Evolutionary conservation across 805 yeast species (phyloP).

Genomic region (Blastobotrys parvus): DNA sequence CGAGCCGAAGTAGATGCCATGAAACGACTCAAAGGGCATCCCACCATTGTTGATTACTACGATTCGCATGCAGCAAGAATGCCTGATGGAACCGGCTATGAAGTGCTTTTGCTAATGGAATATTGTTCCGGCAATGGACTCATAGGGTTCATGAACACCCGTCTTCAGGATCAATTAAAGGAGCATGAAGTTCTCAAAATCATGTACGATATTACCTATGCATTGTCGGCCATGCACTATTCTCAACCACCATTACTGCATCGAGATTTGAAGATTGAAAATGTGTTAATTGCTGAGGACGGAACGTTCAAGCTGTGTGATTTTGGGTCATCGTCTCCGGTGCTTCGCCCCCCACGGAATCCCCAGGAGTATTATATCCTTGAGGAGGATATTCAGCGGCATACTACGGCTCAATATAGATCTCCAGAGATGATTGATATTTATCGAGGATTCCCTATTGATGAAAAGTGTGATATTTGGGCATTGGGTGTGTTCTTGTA

Average conservation of each 20-base stretch:
- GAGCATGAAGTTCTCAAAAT: slow-evolving; percentile 75
- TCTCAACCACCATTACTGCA: slow-evolving; percentile 64
- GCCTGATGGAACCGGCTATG: slow-evolving; percentile 47
- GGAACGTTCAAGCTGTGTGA: slow-evolving; percentile 80
- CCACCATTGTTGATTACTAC: slow-evolving; percentile 78
- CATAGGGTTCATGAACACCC: slow-evolving; percentile 78
- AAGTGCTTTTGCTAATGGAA: slow-evolving; percentile 89
- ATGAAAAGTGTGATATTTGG: slow-evolving; percentile 93
- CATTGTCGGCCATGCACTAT: slow-evolving; percentile 79
- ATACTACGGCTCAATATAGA: slow-evolving; percentile 93
- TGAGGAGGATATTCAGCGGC: slow-evolving; percentile 76
- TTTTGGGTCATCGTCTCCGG: slow-evolving; percentile 80
- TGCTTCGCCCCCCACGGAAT: slow-evolving; percentile 65
- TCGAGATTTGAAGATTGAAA: slow-evolving; percentile 90
- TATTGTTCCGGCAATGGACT: slow-evolving; percentile 81
- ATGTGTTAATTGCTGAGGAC: slow-evolving; percentile 65
- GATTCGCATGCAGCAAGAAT: slow-evolving; percentile 91
- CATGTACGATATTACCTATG: slow-evolving; percentile 72
- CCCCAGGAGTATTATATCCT: slow-evolving; percentile 65
- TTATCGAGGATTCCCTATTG: slow-evolving; percentile 72
- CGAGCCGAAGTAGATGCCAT: slow-evolving; percentile 97
- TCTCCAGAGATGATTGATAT: slow-evolving; percentile 95
- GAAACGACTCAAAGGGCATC: slow-evolving; percentile 75
- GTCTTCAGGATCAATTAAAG: slow-evolving; percentile 66
- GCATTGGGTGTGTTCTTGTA: slow-evolving; percentile 89